Evolutionary conservation across 2,329 filamentous ascomycete genomes (phyloP), one percentile per base, ranked within the genome.

Genomic region (Fusarium decemcellulare): DNA sequence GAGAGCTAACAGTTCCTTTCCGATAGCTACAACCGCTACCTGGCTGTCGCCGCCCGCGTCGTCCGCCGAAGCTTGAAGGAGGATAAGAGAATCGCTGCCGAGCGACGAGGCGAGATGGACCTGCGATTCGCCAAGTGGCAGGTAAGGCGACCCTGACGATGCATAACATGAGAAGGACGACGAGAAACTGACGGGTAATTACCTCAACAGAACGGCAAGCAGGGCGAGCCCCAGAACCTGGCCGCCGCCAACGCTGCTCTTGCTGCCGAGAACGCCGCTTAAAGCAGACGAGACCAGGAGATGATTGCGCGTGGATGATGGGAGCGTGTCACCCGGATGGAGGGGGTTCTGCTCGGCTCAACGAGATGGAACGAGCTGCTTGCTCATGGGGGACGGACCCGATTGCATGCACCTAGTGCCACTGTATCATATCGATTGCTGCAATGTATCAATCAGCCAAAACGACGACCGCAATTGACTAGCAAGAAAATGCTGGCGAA

Each of bases 61-160:
- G 93, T 99, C 82, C 96, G 97, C 86, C 93, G 94, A 82, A 97
- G 94, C 82, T 88, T 99, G 83, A 98, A 98, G 89, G 96, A 99
- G 80, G 93, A 96, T 63, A 92, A 94, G 87, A 91, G 96, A 85
- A 83, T 98, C 74, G 82, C 82, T 74, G 94, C 95, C 72, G 96
- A 98, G 90, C 92, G 93, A 81, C 91, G 96, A 81, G 95, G 94
- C 80, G 90, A 94, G 83, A 92, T 91, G 84, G 95, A 98, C 59
- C 84, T 99, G 77, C 91, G 91, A 83, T 97, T 98, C 79, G 87
- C 94, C 75, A 97, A 95, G 89, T 99, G 96, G 96, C 87, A 93
- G 90, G 96, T 99, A 85, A 69, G 80, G 74, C 48, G 29, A 68
- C 51, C 18, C 58, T 46, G 29, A 51, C 50, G 54, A 36, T 53